These are phyloP conservation scores for Tritrichomonas musculus DNA, from an alignment of 208 protist genomes.

Conservation along the genomic window DNA sequence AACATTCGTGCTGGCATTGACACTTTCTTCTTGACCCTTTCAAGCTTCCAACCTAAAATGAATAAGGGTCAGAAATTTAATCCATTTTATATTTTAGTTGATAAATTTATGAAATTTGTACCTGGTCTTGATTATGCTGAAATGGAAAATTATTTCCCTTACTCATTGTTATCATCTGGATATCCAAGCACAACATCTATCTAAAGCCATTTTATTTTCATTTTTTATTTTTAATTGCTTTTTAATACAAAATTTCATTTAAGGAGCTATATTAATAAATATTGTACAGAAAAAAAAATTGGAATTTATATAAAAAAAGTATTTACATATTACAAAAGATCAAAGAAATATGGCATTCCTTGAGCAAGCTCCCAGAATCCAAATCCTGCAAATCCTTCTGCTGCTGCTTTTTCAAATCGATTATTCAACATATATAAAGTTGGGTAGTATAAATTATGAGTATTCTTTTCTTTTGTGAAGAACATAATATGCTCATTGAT, in stretches of 20 bases:
- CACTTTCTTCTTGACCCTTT: not conserved
- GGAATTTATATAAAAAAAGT: no score
- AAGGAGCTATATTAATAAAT: no score
- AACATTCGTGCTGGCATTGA: not conserved
- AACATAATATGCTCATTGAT: not conserved
- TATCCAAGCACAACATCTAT: not conserved
- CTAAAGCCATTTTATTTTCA: no score
- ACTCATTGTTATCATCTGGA: not conserved
- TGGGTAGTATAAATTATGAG: not conserved
- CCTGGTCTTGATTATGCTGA: not conserved
- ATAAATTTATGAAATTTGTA: not conserved
- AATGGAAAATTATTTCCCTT: not conserved
- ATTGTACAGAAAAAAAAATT: no score
- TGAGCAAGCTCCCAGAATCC: conserved; percentile 22
- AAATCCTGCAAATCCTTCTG: not conserved
- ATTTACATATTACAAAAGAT: conserved; percentile 27
- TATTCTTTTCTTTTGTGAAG: not conserved
- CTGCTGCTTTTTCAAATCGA: not conserved
- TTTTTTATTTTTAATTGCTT: no score
- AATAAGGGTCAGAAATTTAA: not conserved
- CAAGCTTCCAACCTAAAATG: not conserved
- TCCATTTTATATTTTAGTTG: not conserved
- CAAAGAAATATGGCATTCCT: conserved; percentile 24
- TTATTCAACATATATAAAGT: not conserved
- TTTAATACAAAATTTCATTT: no score